Percentiles rank a stretch among this genome's conserved stretches.
Conservation (phyloP, 1,139 yeast species). For the Kodamaea anthophila region DNA sequence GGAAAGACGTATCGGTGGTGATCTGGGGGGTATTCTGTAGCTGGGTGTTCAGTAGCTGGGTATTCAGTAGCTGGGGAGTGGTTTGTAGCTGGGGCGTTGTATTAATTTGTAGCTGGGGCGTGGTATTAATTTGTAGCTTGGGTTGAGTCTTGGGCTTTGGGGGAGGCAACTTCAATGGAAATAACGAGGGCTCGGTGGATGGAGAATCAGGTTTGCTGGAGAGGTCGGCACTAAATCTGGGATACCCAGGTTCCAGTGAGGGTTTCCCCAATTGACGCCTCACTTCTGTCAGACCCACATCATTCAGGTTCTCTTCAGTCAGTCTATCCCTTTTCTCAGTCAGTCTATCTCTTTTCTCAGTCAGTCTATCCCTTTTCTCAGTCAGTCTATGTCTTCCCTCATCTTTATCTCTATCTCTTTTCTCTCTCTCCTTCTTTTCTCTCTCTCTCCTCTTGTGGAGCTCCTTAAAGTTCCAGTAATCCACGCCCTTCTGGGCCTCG, state of each 20-base stretch:
- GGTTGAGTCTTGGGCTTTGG: constrained; percentile 1
- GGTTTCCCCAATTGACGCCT: no score
- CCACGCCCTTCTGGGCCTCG: constrained; percentile 33
- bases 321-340: no score
- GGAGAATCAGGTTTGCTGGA: neutral
- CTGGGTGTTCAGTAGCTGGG: neutral
- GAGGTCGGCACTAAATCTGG: no score
- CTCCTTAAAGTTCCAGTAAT: constrained; percentile 63
- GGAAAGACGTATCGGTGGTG: constrained; percentile 42
- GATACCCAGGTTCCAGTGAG: no score
- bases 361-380: no score
- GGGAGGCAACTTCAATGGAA: constrained; percentile 4
- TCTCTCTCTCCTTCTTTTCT: no score
- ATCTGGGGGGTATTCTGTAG: neutral
- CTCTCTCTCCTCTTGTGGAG: constrained; percentile 13
- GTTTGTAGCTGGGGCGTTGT: neutral
- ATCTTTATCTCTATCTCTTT: no score
- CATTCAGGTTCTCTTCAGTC: no score
- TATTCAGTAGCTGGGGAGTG: neutral
- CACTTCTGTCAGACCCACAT: no score
- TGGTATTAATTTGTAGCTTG: constrained; percentile 3
- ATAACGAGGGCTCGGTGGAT: neutral
- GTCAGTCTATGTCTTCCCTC: no score
- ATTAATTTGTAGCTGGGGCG: neutral
- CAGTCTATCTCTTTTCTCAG: no score